Percentiles rank a stretch among this genome's conserved stretches.
Conservation (phyloP, 2,329 filamentous ascomycete species). For the Cytospora piceicola region DNA sequence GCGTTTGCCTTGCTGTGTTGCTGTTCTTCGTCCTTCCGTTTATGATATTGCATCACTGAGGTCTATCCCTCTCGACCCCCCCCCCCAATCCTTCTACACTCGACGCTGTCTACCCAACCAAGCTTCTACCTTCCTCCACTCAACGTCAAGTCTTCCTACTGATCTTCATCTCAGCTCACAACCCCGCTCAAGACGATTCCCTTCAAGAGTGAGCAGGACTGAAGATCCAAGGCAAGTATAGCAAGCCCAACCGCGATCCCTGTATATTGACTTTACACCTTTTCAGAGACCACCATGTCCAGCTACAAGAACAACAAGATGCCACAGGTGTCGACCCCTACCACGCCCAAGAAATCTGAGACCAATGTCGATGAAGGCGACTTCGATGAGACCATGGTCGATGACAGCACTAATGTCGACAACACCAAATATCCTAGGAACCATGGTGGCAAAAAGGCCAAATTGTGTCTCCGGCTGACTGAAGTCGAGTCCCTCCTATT, state of each 20-base stretch:
- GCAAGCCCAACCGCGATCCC: background rate
- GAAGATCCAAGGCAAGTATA: background rate
- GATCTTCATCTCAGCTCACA: background rate
- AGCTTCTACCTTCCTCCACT: background rate
- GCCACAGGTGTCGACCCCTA: background rate
- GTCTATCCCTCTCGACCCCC: background rate
- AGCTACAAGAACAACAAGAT: background rate
- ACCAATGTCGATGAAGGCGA: background rate
- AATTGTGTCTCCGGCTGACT: slow-evolving; percentile 12
- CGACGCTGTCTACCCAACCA: background rate
- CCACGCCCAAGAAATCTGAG: background rate
- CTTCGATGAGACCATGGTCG: background rate
- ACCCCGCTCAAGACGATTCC: background rate
- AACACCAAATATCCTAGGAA: background rate
- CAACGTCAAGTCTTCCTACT: background rate
- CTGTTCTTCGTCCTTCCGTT: background rate
- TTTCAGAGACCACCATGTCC: slow-evolving; percentile 5
- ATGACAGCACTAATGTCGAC: background rate
- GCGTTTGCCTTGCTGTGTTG: background rate
- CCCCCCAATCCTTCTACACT: background rate
- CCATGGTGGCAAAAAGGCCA: background rate
- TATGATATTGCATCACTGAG: background rate
- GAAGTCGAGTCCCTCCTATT: slow-evolving; percentile 22
- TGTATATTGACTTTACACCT: background rate
- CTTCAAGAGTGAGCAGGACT: background rate